Percentiles rank a stretch among this genome's conserved stretches.
Evolutionary conservation across 768 basidiomycete species (phyloP).

Genomic region (Tulasnella sp.): DNA sequence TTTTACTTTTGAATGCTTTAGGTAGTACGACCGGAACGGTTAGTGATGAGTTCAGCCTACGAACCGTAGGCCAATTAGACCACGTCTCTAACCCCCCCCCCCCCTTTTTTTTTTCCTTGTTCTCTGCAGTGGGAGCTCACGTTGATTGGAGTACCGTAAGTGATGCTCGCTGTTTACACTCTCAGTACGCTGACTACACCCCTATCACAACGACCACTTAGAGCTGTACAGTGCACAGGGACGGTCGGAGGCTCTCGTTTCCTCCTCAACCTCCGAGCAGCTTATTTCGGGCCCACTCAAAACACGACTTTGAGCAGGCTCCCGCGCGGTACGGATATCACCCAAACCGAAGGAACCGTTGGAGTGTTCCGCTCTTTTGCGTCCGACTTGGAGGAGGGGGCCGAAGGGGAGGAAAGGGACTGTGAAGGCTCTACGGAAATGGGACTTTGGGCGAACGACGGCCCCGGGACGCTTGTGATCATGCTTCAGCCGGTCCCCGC

Average conservation of each 20-base stretch:
- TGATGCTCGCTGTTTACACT: not conserved
- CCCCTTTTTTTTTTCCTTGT: too few species aligned
- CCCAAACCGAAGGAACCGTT: too few species aligned
- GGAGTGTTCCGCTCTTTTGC: too few species aligned
- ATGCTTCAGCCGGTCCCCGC: slow-evolving; percentile 80
- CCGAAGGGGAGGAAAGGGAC: too few species aligned
- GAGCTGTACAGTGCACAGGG: not conserved
- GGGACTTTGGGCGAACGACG: not conserved
- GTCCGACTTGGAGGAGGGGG: too few species aligned
- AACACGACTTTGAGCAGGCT: too few species aligned
- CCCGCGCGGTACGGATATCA: too few species aligned
- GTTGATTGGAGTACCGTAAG: not conserved
- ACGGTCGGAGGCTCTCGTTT: slow-evolving; percentile 2
- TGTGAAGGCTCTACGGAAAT: too few species aligned
- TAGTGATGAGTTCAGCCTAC: not conserved
- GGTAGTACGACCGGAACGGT: not conserved
- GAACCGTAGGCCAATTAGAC: not conserved
- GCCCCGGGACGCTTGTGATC: slow-evolving; percentile 40
- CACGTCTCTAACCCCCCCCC: too few species aligned
- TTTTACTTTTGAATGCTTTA: not conserved
- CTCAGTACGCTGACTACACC: too few species aligned
- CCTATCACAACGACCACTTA: too few species aligned
- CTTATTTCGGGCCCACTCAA: not conserved
- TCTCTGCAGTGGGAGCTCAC: not conserved
- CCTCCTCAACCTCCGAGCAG: slow-evolving; percentile 8